Percentiles rank a stretch among this genome's conserved stretches.
Conservation (phyloP, 192 early-diverging fungal species). For the Diversispora epigaea region DNA sequence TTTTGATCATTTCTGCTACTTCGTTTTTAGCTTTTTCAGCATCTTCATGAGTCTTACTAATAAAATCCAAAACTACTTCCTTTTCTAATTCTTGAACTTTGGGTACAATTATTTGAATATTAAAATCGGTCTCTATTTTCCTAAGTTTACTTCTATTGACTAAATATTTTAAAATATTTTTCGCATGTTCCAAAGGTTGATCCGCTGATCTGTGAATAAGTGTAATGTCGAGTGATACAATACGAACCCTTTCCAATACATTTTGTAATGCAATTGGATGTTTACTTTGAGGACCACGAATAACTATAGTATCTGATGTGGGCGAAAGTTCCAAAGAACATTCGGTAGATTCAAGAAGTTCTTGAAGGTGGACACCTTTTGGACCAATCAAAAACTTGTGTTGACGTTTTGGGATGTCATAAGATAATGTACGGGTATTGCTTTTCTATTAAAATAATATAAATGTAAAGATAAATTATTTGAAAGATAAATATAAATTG, state of each 20-base stretch:
- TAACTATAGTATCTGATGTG: slow-evolving; percentile 64
- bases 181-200: slow-evolving; percentile 55
- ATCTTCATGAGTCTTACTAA: slow-evolving; percentile 63
- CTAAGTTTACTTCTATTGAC: slow-evolving; percentile 68
- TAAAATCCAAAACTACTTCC: slow-evolving; percentile 70
- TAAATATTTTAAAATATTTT: slow-evolving; percentile 73
- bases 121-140: slow-evolving; percentile 74
- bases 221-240: slow-evolving; percentile 72
- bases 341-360: slow-evolving; percentile 83
- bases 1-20: slow-evolving; percentile 53
- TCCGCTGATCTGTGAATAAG: slow-evolving; percentile 53
- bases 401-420: slow-evolving; percentile 85
- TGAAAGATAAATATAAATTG: background rate
- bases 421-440: slow-evolving; percentile 60
- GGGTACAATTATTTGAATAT: slow-evolving; percentile 60
- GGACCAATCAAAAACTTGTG: slow-evolving; percentile 89
- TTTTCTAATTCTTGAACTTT: slow-evolving; percentile 46
- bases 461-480: background rate
- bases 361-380: slow-evolving; percentile 73
- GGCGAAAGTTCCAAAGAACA: slow-evolving; percentile 85
- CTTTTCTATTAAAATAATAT: slow-evolving; percentile 8
- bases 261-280: slow-evolving; percentile 72
- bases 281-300: slow-evolving; percentile 75
- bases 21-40: slow-evolving; percentile 65
- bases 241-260: slow-evolving; percentile 75